Evolutionary conservation across 352 stramenopile genomes (phyloP), one percentile per base, ranked within the genome.

Genomic region (Aphanomyces invadans): DNA sequence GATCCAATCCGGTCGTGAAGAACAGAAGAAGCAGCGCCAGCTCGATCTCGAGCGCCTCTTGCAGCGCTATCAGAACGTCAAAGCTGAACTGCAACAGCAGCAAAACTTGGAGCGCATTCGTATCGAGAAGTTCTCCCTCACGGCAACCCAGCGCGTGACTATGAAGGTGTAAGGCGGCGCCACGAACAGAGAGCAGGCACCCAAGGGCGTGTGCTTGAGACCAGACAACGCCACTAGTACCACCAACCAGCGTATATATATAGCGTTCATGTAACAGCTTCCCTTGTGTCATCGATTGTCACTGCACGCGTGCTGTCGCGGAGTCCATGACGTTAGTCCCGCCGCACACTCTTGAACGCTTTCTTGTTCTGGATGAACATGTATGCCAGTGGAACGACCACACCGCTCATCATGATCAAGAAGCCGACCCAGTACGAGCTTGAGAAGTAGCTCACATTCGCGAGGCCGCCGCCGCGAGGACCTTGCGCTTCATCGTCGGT

Each of bases 61-160:
- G 54, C 90, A 97, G 72, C 73, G 90, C 36, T 98, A 98, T 73
- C 88, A 97, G 65, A 98, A 98, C 73, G 89, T 98, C 57, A 98
- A 98, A 62, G 86, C 81, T 15, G 92, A 98, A 74, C 75, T 98
- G 4, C 89, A 98, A 67, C 86, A 92, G 46, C 89, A 96, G 73
- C 94, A 98, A 65, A 97, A 96, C 53, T 71, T 98, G 23, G 92
- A 98, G 76, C 74, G 89, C 51, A 97, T 97, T 44, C 79, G 83
- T 9, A 76, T 89, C 38, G 86, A 95, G 54, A 92, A 91, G 69
- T 91, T 67, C 38, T 82, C 28, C 70, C 75, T 31, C 80, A 89
- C 52, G 76, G 78, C 19, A 56, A 76, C 17, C 19, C 60, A 67
- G 23, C 60, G 60, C 32, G 60, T 65, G 21, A 42, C 15, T 10